These are phyloP conservation scores for Mortierella sp. DNA, from an alignment of 371 early-diverging fungal species.

Conservation along the genomic window DNA sequence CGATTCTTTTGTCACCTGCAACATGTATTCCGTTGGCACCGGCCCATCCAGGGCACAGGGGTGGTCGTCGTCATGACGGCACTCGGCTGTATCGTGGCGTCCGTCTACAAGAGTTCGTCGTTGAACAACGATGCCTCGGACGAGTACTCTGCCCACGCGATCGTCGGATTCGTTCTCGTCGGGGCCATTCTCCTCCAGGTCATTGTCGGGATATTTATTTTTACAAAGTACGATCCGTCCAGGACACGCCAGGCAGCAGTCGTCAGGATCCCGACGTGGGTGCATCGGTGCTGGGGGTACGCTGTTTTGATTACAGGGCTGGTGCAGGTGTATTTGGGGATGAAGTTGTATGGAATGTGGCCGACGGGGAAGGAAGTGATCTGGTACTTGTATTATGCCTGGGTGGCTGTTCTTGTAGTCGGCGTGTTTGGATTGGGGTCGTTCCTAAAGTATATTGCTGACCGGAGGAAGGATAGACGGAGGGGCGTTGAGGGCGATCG, in stretches of 20 bases:
- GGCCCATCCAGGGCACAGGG: conserved; percentile 32
- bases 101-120: conserved; percentile 3
- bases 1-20: conserved; percentile 40
- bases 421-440: conserved; percentile 31
- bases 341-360: conserved; percentile 30
- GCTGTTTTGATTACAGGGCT: conserved; percentile 17
- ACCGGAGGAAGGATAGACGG: neutral
- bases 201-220: conserved; percentile 33
- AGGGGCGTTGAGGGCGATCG: neutral
- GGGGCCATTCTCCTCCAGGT: conserved; percentile 32
- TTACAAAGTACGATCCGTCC: conserved; percentile 27
- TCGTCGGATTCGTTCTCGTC: conserved; percentile 24
- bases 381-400: conserved; percentile 24
- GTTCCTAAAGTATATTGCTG: conserved; percentile 11
- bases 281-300: conserved; percentile 42
- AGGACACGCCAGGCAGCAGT: neutral
- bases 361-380: conserved; percentile 27
- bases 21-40: conserved; percentile 33
- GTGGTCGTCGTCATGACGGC: conserved; percentile 23
- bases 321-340: conserved; percentile 32
- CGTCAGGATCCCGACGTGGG: conserved; percentile 27
- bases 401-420: conserved; percentile 15
- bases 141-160: conserved; percentile 13
- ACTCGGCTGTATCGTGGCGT: conserved; percentile 24
- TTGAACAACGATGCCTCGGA: neutral